Percentiles rank a stretch among this genome's conserved stretches.
phyloP scores from a whole-genome alignment of 2,329 filamentous ascomycete species.

The Penicillium sp. region DNA sequence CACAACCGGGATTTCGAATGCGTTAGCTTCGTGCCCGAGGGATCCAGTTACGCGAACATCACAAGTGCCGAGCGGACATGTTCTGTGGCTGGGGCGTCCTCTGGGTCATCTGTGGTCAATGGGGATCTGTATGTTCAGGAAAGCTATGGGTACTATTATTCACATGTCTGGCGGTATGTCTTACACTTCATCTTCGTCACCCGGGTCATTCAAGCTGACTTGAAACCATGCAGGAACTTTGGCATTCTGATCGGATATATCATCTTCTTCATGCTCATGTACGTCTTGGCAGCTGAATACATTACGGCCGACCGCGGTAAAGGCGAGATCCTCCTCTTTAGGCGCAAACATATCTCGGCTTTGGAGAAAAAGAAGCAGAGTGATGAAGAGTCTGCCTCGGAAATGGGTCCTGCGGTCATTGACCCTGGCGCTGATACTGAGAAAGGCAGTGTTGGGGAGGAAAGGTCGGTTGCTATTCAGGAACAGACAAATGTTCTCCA shows the following conservation, averaged over 20 bases:
- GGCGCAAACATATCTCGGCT: neutral
- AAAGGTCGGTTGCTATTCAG: neutral
- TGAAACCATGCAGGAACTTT: neutral
- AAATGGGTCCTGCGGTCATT: neutral
- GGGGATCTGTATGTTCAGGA: neutral
- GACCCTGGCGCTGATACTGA: neutral
- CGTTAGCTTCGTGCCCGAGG: constrained; percentile 69
- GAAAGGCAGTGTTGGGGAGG: neutral
- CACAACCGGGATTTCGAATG: constrained; percentile 67
- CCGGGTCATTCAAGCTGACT: neutral
- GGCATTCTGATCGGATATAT: neutral
- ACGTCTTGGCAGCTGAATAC: neutral
- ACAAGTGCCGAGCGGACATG: neutral
- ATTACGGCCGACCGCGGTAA: neutral
- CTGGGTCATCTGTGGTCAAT: neutral
- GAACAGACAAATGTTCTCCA: constrained; percentile 63
- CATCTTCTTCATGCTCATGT: neutral
- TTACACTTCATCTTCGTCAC: neutral
- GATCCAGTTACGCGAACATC: constrained; percentile 59
- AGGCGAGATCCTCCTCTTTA: neutral
- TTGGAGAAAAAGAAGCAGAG: neutral
- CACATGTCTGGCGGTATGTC: neutral
- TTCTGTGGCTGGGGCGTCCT: neutral
- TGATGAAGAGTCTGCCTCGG: neutral
- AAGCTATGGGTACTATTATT: neutral